Base-by-base conservation (phyloP, 805 yeast genomes). In the Kuraishia piskuri region DNA sequence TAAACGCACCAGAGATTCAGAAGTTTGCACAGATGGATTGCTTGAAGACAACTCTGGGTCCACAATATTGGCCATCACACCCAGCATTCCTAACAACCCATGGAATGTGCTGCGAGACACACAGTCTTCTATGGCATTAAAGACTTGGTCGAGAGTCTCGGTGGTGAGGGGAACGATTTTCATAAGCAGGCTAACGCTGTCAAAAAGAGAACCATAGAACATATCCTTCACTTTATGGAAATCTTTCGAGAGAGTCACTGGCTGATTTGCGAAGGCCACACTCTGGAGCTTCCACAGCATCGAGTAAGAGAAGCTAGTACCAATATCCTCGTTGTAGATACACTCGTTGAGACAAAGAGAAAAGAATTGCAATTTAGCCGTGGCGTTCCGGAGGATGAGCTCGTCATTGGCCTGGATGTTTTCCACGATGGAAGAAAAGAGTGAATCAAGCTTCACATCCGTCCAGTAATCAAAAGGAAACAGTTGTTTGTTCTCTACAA, bases 221-320 rank as follows among this genome's bases (percentile, higher is more conserved):
- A 62, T 66, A 51, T 77, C 79, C 53, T 68, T 72, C 4, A 71
- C 60, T 57, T 75, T 79, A 57, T 78, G 77, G 55, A 75, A 76
- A 49, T 67, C 59, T 20, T 60, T 68, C 19, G 60, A 61, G 9
- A 59, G 17, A 12, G 46, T 61, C 22, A 48, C 58, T 12, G 65
- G 60, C 12, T 54, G 55, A 3, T 58, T 57, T 19, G 46, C 22
- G 48, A 67, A 63, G 0, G 63, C 59, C 1, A 37, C 45, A 20
- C 26, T 31, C 1, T 56, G 57, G 31, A 73, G 57, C 1, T 50
- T 46, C 17, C 54, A 19, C n/a, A 76, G 51, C 5, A 55, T 56
- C 0, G 54, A 53, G 2, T 66, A 37, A 1, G 53, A 53, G 7
- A 68, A 46, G 49, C 53, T 9, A 40, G 8, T 31, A n/a, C 50